Evolutionary conservation across 192 early-diverging fungal genomes (phyloP), one percentile per base, ranked within the genome.

Genomic region (Piromyces finnis): DNA sequence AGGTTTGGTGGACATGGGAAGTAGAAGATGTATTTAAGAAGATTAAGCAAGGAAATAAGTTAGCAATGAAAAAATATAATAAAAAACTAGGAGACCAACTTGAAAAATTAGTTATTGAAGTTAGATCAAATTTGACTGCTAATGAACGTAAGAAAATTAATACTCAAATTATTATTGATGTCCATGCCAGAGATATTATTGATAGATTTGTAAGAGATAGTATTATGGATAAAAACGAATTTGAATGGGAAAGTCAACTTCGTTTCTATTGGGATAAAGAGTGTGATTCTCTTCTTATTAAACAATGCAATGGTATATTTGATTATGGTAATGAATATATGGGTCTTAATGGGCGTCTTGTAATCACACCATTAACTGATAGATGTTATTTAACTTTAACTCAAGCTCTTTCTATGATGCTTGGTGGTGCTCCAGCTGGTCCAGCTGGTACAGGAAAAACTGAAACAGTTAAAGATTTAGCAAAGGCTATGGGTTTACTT

Each of bases 1-100:
- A 91, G 79, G 90, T 91, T 9, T 91, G 90, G 90, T 91, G 90
- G 90, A 91, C 90, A 29, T 91, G 89, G 88, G 90, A 91, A 79
- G 90, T 90, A 0, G 89, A 90, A 39, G 89, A 90, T 80, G 89
- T 68, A n/a, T 68, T 68, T 68, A 68, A 68, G 11, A 68, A 68
- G n/a, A 68, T 68, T 68, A 68, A 68, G 11, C 51, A 68, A n/a
- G 51, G 51, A 5, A 68, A 68, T 68, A 68, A 68, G n/a, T 68
- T 68, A 68, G 51, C 51, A 68, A 68, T 68, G 51, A 68, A 68
- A 11, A 68, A 68, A n/a, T 68, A 68, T n/a, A 68, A 68, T 68
- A 68, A 68, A n/a, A 68, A 68, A 68, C n/a, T 68, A 11, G 51
- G 51, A 9, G 51, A 68, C n/a, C 51, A 68, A 68, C 51, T 68